A percentile compares a stretch with the other conserved stretches of the same genome.
Conservation (phyloP, 768 basidiomycete genomes). For the Leccinum broughii region DNA sequence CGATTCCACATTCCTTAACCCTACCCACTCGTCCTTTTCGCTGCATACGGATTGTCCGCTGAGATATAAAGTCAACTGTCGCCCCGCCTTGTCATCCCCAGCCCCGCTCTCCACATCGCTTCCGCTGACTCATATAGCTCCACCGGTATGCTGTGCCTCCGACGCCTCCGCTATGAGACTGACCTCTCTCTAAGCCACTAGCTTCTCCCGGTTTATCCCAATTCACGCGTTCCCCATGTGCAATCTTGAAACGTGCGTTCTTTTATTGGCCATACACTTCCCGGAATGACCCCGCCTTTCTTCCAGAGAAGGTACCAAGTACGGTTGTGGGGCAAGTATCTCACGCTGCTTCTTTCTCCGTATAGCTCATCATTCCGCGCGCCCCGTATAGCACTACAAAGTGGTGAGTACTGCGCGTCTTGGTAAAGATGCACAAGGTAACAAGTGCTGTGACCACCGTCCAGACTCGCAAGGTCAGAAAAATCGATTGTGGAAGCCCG, state of each 20-base stretch:
- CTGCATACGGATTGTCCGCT: slow-evolving; percentile 17
- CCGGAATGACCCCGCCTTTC: slow-evolving; percentile 28
- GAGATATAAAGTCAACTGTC: slow-evolving; percentile 35
- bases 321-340: slow-evolving; percentile 61
- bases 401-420: slow-evolving; percentile 48
- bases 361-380: slow-evolving; percentile 10
- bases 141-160: slow-evolving; percentile 20
- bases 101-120: slow-evolving; percentile 14
- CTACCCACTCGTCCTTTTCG: slow-evolving; percentile 15
- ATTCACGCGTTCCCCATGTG: slow-evolving; percentile 43
- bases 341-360: slow-evolving; percentile 21
- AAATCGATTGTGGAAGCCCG: slow-evolving; percentile 35
- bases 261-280: slow-evolving; percentile 15
- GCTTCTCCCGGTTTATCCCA: slow-evolving; percentile 9
- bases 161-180: background rate
- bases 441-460: slow-evolving; percentile 7
- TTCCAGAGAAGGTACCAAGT: slow-evolving; percentile 68
- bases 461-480: slow-evolving; percentile 36
- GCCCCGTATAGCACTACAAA: slow-evolving; percentile 58
- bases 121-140: slow-evolving; percentile 9
- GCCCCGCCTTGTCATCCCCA: slow-evolving; percentile 12
- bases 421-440: slow-evolving; percentile 13
- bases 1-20: slow-evolving; percentile 17
- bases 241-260: slow-evolving; percentile 53
- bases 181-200: slow-evolving; percentile 7